These are phyloP conservation scores for Penicillium psychrosexuale DNA, from an alignment of 2,329 filamentous ascomycete genomes.

Conservation along the genomic window DNA sequence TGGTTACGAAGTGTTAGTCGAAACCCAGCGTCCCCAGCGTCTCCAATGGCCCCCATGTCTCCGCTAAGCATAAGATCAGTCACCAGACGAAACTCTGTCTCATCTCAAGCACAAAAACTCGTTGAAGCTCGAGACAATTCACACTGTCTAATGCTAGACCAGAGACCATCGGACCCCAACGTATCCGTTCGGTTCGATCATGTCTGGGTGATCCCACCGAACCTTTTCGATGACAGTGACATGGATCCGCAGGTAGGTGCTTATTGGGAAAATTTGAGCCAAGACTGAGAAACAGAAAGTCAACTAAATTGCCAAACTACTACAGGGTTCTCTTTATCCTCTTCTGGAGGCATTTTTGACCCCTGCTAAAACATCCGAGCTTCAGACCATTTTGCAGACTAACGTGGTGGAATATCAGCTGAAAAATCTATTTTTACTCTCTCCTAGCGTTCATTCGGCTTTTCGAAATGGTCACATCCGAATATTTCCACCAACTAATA, in stretches of 20 bases:
- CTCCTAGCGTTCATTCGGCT: constrained; percentile 8
- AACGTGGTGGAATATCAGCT: background rate
- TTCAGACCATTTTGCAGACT: background rate
- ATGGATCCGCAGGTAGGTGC: constrained; percentile 2
- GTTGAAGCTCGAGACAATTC: background rate
- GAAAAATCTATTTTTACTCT: constrained; percentile 6
- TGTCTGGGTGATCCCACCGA: constrained; percentile 7
- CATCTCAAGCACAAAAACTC: background rate
- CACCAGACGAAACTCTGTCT: background rate
- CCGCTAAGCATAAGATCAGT: background rate
- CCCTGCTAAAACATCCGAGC: background rate
- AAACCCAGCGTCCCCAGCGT: background rate
- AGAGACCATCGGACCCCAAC: background rate
- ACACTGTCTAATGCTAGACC: background rate
- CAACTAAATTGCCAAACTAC: background rate
- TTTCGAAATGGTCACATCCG: constrained; percentile 6
- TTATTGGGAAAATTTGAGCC: too few species aligned
- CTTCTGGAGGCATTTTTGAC: constrained; percentile 5
- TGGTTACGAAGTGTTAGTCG: background rate
- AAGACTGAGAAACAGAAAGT: background rate
- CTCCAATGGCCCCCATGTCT: background rate
- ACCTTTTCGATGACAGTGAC: constrained; percentile 6
- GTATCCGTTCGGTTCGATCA: constrained; percentile 1
- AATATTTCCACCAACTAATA: background rate
- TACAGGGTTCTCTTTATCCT: constrained; percentile 2